phyloP scores from a whole-genome alignment of 1,139 yeast genomes.

The Groenewaldozyma sp. region DNA sequence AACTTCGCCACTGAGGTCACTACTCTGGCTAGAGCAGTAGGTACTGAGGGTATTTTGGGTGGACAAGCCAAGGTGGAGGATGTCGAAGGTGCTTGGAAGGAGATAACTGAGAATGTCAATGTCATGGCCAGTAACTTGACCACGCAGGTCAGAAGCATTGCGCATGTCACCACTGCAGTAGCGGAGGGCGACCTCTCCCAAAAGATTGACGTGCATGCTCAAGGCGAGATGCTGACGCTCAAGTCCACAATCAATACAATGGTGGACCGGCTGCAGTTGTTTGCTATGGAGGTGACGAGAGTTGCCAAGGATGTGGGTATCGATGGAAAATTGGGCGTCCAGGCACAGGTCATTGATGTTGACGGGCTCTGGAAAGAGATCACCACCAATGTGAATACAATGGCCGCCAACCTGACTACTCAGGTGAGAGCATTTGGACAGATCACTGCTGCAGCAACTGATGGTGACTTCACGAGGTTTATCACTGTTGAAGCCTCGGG shows the following conservation, averaged over 20 bases:
- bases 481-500: conserved; percentile 88
- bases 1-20: conserved; percentile 87
- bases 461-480: conserved; percentile 83
- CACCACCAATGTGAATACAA: conserved; percentile 85
- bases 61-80: conserved; percentile 90
- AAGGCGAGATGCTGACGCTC: conserved; percentile 69
- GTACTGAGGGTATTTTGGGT: conserved; percentile 81
- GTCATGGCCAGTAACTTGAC: conserved; percentile 86
- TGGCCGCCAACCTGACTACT: conserved; percentile 85
- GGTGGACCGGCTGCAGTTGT: conserved; percentile 84
- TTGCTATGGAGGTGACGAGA: conserved; percentile 80
- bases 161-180: conserved; percentile 86
- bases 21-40: conserved; percentile 78
- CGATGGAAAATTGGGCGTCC: conserved; percentile 85
- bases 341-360: conserved; percentile 83
- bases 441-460: conserved; percentile 89
- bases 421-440: conserved; percentile 92
- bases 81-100: conserved; percentile 92
- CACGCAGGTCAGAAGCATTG: conserved; percentile 81
- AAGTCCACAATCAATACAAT: conserved; percentile 77
- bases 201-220: conserved; percentile 83
- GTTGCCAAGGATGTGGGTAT: conserved; percentile 92
- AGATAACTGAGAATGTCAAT: conserved; percentile 80
- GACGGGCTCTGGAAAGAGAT: conserved; percentile 90
- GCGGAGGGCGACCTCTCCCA: conserved; percentile 87